phyloP scores from a whole-genome alignment of 1,139 yeast species.

The Meyerozyma carpophila region DNA sequence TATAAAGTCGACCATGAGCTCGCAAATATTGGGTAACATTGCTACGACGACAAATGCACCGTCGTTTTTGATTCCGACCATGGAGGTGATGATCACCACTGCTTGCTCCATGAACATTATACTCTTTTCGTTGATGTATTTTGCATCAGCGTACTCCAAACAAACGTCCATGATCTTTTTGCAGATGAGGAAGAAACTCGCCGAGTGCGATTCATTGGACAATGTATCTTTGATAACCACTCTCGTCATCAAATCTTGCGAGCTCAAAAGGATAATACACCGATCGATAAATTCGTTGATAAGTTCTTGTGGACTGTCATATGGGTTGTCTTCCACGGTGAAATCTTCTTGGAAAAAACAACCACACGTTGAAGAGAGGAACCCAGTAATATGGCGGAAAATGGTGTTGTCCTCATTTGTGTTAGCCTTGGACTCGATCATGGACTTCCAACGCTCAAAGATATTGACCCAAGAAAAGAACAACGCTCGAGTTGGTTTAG shows the following conservation, averaged over 20 bases:
- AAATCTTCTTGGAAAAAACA: slow-evolving; percentile 37
- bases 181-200: slow-evolving; percentile 33
- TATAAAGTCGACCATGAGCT: slow-evolving; percentile 27
- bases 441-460: slow-evolving; percentile 48
- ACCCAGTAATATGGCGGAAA: slow-evolving; percentile 58
- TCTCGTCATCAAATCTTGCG: slow-evolving; percentile 46
- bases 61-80: slow-evolving; percentile 30
- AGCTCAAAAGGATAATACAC: slow-evolving; percentile 44
- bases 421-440: slow-evolving; percentile 20
- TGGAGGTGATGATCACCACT: slow-evolving; percentile 31
- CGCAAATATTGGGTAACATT: slow-evolving; percentile 28
- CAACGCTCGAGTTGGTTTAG: slow-evolving; percentile 55
- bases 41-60: slow-evolving; percentile 35
- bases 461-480: slow-evolving; percentile 59
- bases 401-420: slow-evolving; percentile 34
- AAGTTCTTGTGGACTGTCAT: background rate
- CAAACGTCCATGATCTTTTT: slow-evolving; percentile 27
- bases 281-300: slow-evolving; percentile 45
- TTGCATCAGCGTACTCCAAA: slow-evolving; percentile 20
- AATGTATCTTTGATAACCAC: slow-evolving; percentile 42
- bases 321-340: slow-evolving; percentile 7
- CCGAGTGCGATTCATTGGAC: slow-evolving; percentile 43
- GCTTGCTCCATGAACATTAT: slow-evolving; percentile 36
- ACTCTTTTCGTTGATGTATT: slow-evolving; percentile 23
- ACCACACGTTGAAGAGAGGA: slow-evolving; percentile 56